A percentile compares a stretch with the other conserved stretches of the same genome.
Conservation (phyloP, 306 rosid genomes). For the Medicago ruthenica region DNA sequence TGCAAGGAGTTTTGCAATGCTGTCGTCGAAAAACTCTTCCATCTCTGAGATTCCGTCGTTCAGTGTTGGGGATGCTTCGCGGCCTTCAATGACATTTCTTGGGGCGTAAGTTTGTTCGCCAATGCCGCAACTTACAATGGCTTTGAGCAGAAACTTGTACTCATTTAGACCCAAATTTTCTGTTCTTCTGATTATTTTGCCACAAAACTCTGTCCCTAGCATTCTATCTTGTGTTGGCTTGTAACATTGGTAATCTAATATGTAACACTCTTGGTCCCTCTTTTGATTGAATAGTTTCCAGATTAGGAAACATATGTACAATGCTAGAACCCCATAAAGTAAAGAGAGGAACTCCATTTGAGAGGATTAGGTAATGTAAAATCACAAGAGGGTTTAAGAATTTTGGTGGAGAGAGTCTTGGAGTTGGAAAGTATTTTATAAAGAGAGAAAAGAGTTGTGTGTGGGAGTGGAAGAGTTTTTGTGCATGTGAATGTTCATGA, state of each 20-base stretch:
- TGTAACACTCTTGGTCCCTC: constrained; percentile 68
- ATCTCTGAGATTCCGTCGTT: constrained; percentile 60
- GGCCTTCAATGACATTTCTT: constrained; percentile 62
- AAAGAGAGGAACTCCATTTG: constrained; percentile 65
- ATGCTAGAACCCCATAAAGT: constrained; percentile 42
- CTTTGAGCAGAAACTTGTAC: constrained; percentile 80
- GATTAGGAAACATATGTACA: constrained; percentile 52
- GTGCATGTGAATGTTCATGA: constrained; percentile 44
- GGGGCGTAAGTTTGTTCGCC: constrained; percentile 94
- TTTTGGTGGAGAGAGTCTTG: not conserved
- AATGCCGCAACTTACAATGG: constrained; percentile 88
- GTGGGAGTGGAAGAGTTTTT: not conserved
- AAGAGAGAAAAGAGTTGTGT: constrained; percentile 10
- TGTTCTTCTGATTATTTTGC: constrained; percentile 55
- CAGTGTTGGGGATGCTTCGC: constrained; percentile 67
- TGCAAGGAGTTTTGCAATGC: constrained; percentile 57
- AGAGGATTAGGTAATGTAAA: not conserved
- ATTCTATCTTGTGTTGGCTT: constrained; percentile 68
- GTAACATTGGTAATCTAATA: constrained; percentile 71
- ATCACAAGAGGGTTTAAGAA: not conserved
- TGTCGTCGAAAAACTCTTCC: constrained; percentile 81
- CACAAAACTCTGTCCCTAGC: constrained; percentile 64
- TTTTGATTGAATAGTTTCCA: constrained; percentile 57
- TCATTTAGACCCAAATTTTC: constrained; percentile 64
- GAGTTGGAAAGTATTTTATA: constrained; percentile 39